Conservation (phyloP, 352 stramenopile species). For the Pythium pyrilobum region DNA sequence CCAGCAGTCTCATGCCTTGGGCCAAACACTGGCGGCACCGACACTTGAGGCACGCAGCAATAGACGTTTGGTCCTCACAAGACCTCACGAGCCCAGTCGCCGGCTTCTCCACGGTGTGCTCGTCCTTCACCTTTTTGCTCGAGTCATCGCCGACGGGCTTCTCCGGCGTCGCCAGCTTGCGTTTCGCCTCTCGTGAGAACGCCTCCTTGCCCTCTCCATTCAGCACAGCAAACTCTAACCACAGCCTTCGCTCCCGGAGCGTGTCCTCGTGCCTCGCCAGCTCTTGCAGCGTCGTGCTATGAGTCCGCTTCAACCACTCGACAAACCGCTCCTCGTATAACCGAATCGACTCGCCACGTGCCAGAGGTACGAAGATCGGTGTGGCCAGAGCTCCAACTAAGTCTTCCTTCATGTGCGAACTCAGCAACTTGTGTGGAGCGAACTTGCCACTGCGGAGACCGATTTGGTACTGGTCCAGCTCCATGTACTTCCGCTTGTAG, state of each 20-base stretch:
- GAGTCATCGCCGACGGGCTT: too few relatives aligned
- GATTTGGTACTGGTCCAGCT: background rate
- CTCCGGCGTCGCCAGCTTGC: too few relatives aligned
- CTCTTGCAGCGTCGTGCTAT: background rate
- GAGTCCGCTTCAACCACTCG: background rate
- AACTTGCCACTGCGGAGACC: background rate
- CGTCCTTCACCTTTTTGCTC: too few relatives aligned
- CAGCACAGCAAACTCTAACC: background rate
- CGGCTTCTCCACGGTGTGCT: too few relatives aligned
- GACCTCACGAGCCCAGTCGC: too few relatives aligned
- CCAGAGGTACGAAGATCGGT: constrained; percentile 9
- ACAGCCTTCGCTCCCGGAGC: background rate
- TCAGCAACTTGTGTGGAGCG: background rate
- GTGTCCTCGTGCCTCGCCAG: background rate
- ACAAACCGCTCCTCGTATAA: constrained; percentile 15
- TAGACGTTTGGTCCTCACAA: too few relatives aligned
- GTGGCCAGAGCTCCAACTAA: background rate
- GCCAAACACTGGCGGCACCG: too few relatives aligned
- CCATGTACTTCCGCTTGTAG: background rate
- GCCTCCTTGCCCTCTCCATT: background rate
- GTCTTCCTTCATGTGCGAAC: background rate
- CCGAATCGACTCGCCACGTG: background rate
- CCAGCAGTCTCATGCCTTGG: too few relatives aligned
- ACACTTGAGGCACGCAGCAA: too few relatives aligned
- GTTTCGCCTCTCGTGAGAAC: too few relatives aligned